Evolutionary conservation across 768 basidiomycete species (phyloP).

Genomic region (Rossbeevera mucosa): DNA sequence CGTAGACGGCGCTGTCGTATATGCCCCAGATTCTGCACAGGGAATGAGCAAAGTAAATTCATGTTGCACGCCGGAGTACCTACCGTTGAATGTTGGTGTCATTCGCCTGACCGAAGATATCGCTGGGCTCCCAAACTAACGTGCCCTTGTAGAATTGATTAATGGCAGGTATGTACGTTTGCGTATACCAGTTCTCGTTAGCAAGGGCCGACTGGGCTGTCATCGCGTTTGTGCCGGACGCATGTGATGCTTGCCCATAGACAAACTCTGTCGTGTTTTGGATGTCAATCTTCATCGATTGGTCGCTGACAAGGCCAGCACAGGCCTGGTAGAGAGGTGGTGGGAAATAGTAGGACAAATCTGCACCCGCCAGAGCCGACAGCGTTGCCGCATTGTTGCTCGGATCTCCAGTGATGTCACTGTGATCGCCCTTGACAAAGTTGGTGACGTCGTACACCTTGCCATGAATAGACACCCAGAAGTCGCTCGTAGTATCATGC

Average conservation of each 20-base stretch:
- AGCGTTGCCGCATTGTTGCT: conserved; percentile 48
- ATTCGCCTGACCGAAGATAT: conserved; percentile 35
- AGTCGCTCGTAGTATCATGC: conserved; percentile 49
- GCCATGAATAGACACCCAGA: conserved; percentile 61
- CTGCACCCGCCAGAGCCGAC: conserved; percentile 53
- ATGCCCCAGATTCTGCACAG: conserved; percentile 51
- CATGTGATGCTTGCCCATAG: conserved; percentile 49
- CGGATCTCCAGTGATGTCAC: conserved; percentile 48
- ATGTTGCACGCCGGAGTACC: conserved; percentile 6
- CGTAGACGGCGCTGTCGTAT: conserved; percentile 55
- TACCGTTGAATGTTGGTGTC: conserved; percentile 34
- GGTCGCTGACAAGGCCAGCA: conserved; percentile 50
- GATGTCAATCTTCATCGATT: conserved; percentile 35
- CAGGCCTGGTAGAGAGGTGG: conserved; percentile 56
- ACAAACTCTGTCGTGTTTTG: conserved; percentile 45
- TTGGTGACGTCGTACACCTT: conserved; percentile 59
- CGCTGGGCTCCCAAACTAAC: conserved; percentile 45
- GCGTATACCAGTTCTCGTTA: conserved; percentile 50
- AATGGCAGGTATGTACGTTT: conserved; percentile 52
- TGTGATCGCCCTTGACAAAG: conserved; percentile 58
- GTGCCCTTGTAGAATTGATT: conserved; percentile 55
- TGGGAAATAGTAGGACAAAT: conserved; percentile 61
- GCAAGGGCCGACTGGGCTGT: conserved; percentile 34
- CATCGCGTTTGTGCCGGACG: conserved; percentile 45
- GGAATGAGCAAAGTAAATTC: not conserved